phyloP scores from a whole-genome alignment of 148 eudicot species.

The Polygonum maritimum region DNA sequence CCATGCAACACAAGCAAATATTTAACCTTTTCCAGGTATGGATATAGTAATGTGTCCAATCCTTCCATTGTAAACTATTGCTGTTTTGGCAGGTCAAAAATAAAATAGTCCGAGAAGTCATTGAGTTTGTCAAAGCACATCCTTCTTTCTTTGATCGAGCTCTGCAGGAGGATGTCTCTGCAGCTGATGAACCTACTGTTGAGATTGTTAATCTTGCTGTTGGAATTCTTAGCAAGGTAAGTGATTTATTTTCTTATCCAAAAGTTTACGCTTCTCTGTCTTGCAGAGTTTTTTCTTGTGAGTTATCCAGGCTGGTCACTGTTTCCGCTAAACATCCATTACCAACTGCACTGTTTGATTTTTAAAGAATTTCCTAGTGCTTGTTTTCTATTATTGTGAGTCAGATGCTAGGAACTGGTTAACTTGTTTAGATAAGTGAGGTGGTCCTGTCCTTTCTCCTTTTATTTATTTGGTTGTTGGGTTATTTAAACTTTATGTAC shows the following conservation, averaged over 20 bases:
- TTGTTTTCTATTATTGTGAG: not conserved
- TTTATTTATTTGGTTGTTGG: not conserved
- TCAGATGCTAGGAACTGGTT: not conserved
- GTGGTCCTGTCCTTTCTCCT: not conserved
- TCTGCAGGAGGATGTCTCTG: slow-evolving; percentile 61
- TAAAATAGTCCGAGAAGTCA: slow-evolving; percentile 85
- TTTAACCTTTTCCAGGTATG: not conserved
- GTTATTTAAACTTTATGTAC: not conserved
- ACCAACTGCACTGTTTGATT: not conserved
- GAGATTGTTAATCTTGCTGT: slow-evolving; percentile 83
- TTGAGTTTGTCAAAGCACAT: slow-evolving; percentile 75
- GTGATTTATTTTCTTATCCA: not conserved
- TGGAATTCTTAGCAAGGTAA: slow-evolving; percentile 88
- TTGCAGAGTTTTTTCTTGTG: not conserved
- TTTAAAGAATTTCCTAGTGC: not conserved
- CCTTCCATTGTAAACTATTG: not conserved
- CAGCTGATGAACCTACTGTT: slow-evolving; percentile 55
- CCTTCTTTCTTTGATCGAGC: slow-evolving; percentile 80
- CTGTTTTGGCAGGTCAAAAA: slow-evolving; percentile 59
- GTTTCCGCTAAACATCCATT: not conserved
- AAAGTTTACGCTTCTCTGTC: not conserved
- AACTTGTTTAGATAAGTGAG: not conserved
- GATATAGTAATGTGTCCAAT: not conserved
- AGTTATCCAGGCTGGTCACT: not conserved
- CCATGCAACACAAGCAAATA: not conserved